phyloP scores from a whole-genome alignment of 176 grass and related monocot species.

The Ensete ventricosum region DNA sequence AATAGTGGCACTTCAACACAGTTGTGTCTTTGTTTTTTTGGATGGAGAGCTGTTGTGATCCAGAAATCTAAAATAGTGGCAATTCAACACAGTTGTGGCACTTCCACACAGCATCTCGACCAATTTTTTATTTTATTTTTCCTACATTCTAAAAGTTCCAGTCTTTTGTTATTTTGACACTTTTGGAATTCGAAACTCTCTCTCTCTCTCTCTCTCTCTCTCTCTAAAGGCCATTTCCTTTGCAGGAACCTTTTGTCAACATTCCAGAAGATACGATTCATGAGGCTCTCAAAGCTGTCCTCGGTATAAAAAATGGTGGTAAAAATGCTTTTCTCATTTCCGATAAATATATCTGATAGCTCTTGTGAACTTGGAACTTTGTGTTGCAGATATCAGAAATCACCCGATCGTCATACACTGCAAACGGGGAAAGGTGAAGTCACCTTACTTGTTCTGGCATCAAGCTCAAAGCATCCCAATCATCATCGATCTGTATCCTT shows the following conservation, averaged over 20 bases:
- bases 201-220: slow-evolving; percentile 1
- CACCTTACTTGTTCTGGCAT: background rate
- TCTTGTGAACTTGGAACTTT: background rate
- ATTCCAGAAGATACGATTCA: slow-evolving; percentile 69
- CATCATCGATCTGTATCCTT: slow-evolving; percentile 6
- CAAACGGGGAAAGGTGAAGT: slow-evolving; percentile 76
- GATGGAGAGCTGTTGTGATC: too few species aligned
- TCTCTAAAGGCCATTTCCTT: slow-evolving; percentile 9
- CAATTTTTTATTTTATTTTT: too few species aligned
- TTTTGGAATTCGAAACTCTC: background rate
- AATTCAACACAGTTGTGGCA: too few species aligned
- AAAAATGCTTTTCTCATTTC: background rate
- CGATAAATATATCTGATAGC: background rate
- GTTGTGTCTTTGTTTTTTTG: too few species aligned
- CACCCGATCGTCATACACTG: slow-evolving; percentile 82
- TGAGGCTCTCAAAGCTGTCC: slow-evolving; percentile 57
- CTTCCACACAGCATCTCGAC: too few species aligned
- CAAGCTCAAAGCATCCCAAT: background rate
- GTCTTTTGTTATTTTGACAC: too few species aligned
- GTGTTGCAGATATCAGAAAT: slow-evolving; percentile 41
- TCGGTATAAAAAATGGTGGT: slow-evolving; percentile 28
- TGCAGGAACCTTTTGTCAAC: slow-evolving; percentile 81
- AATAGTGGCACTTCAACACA: too few species aligned
- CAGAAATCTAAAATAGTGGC: too few species aligned
- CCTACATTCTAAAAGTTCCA: too few species aligned